Evolutionary conservation across 331 rosid genomes (phyloP).

Genomic region (Malus hybrid): DNA sequence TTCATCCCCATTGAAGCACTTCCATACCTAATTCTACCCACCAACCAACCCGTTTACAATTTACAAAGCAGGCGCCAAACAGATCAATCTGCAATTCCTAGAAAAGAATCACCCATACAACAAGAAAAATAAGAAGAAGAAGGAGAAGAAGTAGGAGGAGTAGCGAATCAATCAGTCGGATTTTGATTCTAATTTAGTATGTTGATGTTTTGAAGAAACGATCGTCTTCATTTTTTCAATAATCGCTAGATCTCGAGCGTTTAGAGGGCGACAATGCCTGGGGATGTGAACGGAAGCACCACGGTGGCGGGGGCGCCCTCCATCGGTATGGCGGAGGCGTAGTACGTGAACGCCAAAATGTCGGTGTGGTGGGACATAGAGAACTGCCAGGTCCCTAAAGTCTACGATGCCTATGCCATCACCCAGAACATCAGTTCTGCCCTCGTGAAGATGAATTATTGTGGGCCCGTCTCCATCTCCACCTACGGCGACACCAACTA

Average conservation of each 20-base stretch:
- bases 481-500: no score
- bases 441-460: slow-evolving; percentile 38
- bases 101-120: no score
- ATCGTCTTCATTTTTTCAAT: background rate
- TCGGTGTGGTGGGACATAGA: slow-evolving; percentile 96
- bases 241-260: background rate
- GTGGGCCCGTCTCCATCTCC: no score
- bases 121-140: no score
- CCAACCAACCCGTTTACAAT: no score
- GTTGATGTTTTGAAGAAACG: background rate
- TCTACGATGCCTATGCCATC: slow-evolving; percentile 44
- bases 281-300: slow-evolving; percentile 36
- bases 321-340: slow-evolving; percentile 45
- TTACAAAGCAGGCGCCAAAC: no score
- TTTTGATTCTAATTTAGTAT: background rate
- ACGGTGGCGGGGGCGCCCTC: background rate
- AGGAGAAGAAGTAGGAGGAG: no score
- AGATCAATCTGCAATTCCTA: no score
- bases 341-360: slow-evolving; percentile 53
- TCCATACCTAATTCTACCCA: no score
- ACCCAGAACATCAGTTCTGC: slow-evolving; percentile 78
- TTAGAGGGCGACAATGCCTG: slow-evolving; percentile 18
- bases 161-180: no score
- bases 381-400: slow-evolving; percentile 68
- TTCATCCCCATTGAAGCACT: no score